These are phyloP conservation scores for Aspergillus quadricinctus DNA, from an alignment of 2,329 filamentous ascomycete genomes.

Conservation along the genomic window DNA sequence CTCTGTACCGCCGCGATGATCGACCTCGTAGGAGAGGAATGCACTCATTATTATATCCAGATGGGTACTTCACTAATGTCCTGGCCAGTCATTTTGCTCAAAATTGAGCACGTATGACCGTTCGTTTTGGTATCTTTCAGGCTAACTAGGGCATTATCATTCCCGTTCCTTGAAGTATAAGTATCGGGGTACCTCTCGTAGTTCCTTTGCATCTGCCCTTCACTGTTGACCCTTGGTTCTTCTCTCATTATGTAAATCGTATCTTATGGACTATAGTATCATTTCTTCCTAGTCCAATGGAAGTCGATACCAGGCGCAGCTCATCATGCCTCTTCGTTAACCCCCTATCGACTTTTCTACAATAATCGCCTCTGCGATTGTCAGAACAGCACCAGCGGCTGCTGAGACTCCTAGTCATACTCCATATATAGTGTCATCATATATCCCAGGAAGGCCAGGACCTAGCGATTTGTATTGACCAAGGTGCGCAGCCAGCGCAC, in stretches of 20 bases:
- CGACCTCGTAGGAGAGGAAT: neutral
- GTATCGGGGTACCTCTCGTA: neutral
- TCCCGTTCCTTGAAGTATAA: neutral
- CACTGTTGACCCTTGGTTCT: neutral
- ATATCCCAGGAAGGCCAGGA: neutral
- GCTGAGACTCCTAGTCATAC: neutral
- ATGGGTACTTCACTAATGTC: neutral
- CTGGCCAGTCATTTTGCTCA: neutral
- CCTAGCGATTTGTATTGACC: neutral
- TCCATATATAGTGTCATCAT: neutral
- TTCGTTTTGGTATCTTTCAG: neutral
- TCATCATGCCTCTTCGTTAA: neutral
- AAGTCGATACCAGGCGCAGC: neutral
- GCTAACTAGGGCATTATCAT: neutral
- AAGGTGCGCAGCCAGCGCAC: neutral
- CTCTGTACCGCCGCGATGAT: neutral
- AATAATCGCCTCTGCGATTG: neutral
- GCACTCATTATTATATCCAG: neutral
- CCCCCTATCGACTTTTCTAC: neutral
- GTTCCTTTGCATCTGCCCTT: neutral
- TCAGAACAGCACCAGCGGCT: neutral
- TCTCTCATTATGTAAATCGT: neutral
- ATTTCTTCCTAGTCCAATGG: neutral
- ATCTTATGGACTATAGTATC: neutral
- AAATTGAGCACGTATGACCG: neutral